A percentile compares a stretch with the other conserved stretches of the same genome.
phyloP scores from a whole-genome alignment of 371 early-diverging fungal species.

The Apophysomyces ossiformis region DNA sequence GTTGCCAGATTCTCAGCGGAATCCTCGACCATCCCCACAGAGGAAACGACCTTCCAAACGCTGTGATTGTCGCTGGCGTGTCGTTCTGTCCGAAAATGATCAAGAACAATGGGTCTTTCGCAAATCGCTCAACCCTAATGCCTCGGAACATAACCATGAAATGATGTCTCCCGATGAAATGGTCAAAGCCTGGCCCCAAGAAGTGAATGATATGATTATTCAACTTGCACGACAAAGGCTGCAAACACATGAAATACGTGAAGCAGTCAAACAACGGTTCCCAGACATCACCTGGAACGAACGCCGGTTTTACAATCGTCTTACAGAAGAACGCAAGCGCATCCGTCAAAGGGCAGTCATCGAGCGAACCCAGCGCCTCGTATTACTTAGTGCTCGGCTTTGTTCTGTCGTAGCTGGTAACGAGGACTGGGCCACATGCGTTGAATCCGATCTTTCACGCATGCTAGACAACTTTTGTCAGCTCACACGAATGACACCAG shows the following conservation, averaged over 20 bases:
- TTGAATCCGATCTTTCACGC: slow-evolving; percentile 36
- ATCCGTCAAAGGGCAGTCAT: slow-evolving; percentile 39
- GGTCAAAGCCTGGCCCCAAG: slow-evolving; percentile 52
- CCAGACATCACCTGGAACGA: slow-evolving; percentile 66
- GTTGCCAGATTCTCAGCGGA: slow-evolving; percentile 61
- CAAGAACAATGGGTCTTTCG: slow-evolving; percentile 61
- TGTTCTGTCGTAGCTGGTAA: slow-evolving; percentile 44
- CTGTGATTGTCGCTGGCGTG: slow-evolving; percentile 71
- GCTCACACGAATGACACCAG: slow-evolving; percentile 21
- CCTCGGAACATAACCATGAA: slow-evolving; percentile 63
- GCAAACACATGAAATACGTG: slow-evolving; percentile 15
- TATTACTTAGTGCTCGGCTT: slow-evolving; percentile 34
- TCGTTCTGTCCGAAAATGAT: slow-evolving; percentile 61
- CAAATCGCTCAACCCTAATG: slow-evolving; percentile 60
- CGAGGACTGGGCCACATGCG: slow-evolving; percentile 40
- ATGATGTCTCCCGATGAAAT: slow-evolving; percentile 63
- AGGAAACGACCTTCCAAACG: slow-evolving; percentile 63
- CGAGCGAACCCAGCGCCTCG: slow-evolving; percentile 37
- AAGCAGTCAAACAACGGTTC: slow-evolving; percentile 46
- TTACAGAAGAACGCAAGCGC: slow-evolving; percentile 63
- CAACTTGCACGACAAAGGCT: slow-evolving; percentile 13
- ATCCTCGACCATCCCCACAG: slow-evolving; percentile 59
- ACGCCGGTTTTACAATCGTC: slow-evolving; percentile 60
- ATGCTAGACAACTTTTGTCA: slow-evolving; percentile 43
- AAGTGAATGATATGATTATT: slow-evolving; percentile 15